These are phyloP conservation scores for Botrytis galanthina DNA, from an alignment of 2,329 filamentous ascomycete species.

Conservation along the genomic window DNA sequence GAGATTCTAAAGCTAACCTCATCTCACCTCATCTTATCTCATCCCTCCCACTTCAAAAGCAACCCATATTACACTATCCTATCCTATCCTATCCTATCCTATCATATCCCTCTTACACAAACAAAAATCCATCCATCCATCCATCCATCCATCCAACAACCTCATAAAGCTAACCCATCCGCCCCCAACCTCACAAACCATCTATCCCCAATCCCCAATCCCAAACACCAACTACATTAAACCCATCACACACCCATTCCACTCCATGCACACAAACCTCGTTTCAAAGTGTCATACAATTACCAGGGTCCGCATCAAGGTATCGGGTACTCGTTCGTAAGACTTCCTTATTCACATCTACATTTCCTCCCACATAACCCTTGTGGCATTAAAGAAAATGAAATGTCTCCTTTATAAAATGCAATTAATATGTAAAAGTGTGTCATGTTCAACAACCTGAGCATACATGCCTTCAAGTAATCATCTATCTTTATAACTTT, in stretches of 20 bases:
- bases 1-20: neutral
- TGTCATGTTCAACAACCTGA: neutral
- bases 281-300: constrained; percentile 1
- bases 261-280: neutral
- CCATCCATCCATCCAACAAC: neutral
- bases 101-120: neutral
- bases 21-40: neutral
- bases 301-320: neutral
- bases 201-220: neutral
- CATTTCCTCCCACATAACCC: neutral
- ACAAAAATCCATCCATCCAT: neutral
- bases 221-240: neutral
- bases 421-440: neutral
- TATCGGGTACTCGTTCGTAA: neutral
- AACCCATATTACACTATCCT: neutral
- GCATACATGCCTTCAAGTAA: neutral
- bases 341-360: neutral
- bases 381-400: neutral
- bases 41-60: neutral
- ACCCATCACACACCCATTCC: neutral
- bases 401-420: neutral
- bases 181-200: neutral
- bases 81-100: no score
- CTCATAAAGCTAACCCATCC: neutral
- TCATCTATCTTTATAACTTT: neutral